Evolutionary conservation across 768 basidiomycete species (phyloP), one percentile per base, ranked within the genome.

Genomic region (Tephrocybe sp.): DNA sequence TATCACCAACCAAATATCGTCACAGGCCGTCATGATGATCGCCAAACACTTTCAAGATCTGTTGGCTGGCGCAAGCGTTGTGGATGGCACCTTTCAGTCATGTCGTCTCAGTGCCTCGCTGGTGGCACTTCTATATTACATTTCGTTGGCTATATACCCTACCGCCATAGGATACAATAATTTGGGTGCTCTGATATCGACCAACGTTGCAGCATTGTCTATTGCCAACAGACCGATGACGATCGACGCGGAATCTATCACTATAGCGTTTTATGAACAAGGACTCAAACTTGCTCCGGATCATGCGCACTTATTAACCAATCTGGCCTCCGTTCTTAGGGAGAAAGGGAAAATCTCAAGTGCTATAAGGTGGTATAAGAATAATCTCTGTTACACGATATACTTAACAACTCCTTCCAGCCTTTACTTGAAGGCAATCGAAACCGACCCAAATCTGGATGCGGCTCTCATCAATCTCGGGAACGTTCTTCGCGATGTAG

Each of bases 141-240:
- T 44, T 16, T 26, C 42, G 19, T 19, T 44, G 18, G 30, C 42
- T 18, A 19, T 44, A 18, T 44, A 25, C 42, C 42, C 42, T 30
- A 30, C 42, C 16, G 42, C 42, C 12, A 30, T 44, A 21, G 42
- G 12, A 15, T 44, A 44, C 30, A 44, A 44, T 18, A 44, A 44
- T 44, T 15, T 44, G 4, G 42, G 42, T 3, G 30, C 42, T 21
- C 27, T 44, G 28, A 31, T 44, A 18, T 44, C 42, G n/a, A 28
- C 28, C 9, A 21, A 13, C 18, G n/a, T 31, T 18, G 27, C 42
- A 9, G 19, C 27, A 9, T 3, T 42, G 8, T 2, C 27, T 13
- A 5, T 22, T 8, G 27, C 4, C 27, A 16, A 18, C 18, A 3
- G 18, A n/a, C 36, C 5, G 21, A 18, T 8, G 16, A 5, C 36